Percentiles rank a stretch among this genome's conserved stretches.
Evolutionary conservation across 331 rosid species (phyloP).

Genomic region (Quercus lobata): DNA sequence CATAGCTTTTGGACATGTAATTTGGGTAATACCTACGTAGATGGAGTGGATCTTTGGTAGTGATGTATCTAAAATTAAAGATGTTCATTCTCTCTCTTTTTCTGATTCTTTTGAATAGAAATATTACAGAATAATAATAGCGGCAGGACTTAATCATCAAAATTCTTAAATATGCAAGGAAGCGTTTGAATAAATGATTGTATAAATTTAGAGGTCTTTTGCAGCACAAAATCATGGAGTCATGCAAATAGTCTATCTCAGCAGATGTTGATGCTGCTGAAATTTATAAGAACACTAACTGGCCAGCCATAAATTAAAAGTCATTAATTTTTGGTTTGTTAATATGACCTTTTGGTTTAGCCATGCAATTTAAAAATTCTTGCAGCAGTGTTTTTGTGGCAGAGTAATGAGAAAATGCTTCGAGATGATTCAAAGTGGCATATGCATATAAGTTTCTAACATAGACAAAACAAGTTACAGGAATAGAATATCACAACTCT

Average conservation of each 20-base stretch:
- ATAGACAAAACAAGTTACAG: not conserved
- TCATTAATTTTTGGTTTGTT: not conserved
- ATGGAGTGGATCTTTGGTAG: slow-evolving; percentile 1
- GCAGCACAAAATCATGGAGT: too few species aligned
- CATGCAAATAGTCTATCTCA: too few species aligned
- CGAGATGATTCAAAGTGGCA: not conserved
- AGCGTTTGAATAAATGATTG: too few species aligned
- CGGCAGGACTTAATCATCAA: too few species aligned
- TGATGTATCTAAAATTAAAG: not conserved
- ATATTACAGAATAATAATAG: too few species aligned
- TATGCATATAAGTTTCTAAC: not conserved
- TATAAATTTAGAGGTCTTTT: too few species aligned
- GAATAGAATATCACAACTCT: not conserved
- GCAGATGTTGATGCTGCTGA: too few species aligned
- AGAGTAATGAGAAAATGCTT: not conserved
- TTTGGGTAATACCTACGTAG: slow-evolving; percentile 11
- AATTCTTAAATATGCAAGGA: too few species aligned
- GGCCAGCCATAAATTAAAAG: too few species aligned
- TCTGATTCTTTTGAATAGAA: not conserved
- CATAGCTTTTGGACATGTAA: not conserved
- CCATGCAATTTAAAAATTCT: not conserved
- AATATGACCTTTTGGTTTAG: not conserved
- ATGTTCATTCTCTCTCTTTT: slow-evolving; percentile 3
- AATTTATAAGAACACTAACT: too few species aligned
- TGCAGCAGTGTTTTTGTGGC: not conserved